Conservation (phyloP, 345 rosid species). For the Eucalyptus curtisii region DNA sequence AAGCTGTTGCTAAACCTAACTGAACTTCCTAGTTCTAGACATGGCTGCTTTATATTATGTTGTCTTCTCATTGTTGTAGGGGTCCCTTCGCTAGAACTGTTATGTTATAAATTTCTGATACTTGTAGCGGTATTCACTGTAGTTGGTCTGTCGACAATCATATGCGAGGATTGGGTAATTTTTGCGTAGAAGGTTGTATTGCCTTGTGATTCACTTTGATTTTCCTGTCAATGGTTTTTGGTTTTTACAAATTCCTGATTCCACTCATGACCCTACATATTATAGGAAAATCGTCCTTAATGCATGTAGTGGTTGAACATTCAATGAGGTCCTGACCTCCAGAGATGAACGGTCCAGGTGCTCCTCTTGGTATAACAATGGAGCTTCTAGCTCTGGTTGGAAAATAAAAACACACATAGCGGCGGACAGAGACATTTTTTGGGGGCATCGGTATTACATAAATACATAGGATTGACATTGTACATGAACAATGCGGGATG, state of each 20-base stretch:
- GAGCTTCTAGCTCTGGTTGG: neutral
- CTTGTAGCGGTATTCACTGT: too few relatives aligned
- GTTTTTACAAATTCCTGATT: neutral
- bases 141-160: too few relatives aligned
- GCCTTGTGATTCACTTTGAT: neutral
- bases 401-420: too few relatives aligned
- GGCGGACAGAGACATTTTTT: too few relatives aligned
- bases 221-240: neutral
- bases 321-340: neutral
- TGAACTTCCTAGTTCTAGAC: neutral
- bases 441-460: too few relatives aligned
- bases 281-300: neutral
- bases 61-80: too few relatives aligned
- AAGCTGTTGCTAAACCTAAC: neutral
- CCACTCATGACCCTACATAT: neutral
- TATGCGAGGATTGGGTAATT: neutral
- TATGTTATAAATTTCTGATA: too few relatives aligned
- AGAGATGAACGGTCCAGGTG: neutral
- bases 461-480: too few relatives aligned
- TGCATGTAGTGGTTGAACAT: neutral
- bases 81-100: too few relatives aligned
- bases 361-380: neutral
- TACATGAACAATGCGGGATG: too few relatives aligned
- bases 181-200: neutral
- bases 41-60: too few relatives aligned